Evolutionary conservation across 2,329 filamentous ascomycete species (phyloP).

Genomic region (Botrytis sinoallii): DNA sequence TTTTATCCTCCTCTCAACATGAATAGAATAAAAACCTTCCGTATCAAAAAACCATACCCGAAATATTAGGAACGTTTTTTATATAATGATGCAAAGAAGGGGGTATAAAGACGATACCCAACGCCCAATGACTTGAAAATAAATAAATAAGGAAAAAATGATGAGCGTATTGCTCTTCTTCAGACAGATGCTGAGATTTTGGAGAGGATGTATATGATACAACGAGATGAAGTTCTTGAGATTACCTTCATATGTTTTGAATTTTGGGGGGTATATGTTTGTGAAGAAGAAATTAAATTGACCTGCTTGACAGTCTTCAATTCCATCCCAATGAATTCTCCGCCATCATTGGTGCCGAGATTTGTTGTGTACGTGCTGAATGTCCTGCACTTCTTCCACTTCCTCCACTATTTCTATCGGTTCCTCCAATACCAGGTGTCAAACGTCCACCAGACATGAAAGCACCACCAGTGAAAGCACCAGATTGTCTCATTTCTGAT

Average conservation of each 20-base stretch:
- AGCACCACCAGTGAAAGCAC: slow-evolving; percentile 51
- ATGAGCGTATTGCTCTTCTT: slow-evolving; percentile 28
- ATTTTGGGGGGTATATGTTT: slow-evolving; percentile 27
- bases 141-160: slow-evolving; percentile 31
- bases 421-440: slow-evolving; percentile 38
- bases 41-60: slow-evolving; percentile 26
- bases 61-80: slow-evolving; percentile 30
- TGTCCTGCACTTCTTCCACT: slow-evolving; percentile 44
- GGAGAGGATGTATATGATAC: slow-evolving; percentile 29
- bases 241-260: slow-evolving; percentile 21
- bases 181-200: slow-evolving; percentile 26
- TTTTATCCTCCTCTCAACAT: slow-evolving; percentile 9
- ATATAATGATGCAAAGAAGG: slow-evolving; percentile 30
- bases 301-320: slow-evolving; percentile 41
- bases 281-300: slow-evolving; percentile 24
- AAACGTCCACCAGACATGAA: slow-evolving; percentile 40
- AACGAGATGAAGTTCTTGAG: slow-evolving; percentile 23
- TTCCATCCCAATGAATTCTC: slow-evolving; percentile 78
- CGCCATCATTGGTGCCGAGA: slow-evolving; percentile 71
- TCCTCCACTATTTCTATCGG: slow-evolving; percentile 53
- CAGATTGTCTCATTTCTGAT: slow-evolving; percentile 47
- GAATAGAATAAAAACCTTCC: slow-evolving; percentile 29
- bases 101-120: slow-evolving; percentile 34
- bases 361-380: slow-evolving; percentile 60
- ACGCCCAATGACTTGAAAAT: slow-evolving; percentile 36